Conservation (phyloP, 495 filamentous ascomycete genomes). For the Penicillium diatomitis region DNA sequence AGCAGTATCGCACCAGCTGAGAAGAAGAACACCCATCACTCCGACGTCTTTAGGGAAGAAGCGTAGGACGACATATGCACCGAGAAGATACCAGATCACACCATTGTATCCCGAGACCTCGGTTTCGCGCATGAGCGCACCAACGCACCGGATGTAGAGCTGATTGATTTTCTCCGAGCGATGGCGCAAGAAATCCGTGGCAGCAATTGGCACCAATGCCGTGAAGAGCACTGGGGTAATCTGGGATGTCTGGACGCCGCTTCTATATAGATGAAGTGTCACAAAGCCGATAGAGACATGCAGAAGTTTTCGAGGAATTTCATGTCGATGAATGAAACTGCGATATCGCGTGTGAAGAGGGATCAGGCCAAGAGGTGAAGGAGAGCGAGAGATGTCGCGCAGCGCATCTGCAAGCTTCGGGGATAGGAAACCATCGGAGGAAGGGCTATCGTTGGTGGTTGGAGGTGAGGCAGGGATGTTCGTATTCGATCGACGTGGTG, state of each 20-base stretch:
- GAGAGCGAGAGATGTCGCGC: constrained; percentile 76
- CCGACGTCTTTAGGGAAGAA: constrained; percentile 95
- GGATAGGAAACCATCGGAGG: constrained; percentile 62
- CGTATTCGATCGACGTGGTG: constrained; percentile 31
- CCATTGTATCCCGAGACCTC: constrained; percentile 92
- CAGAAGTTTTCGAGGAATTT: constrained; percentile 37
- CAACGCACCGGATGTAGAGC: constrained; percentile 73
- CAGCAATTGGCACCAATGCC: constrained; percentile 80
- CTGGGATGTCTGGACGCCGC: constrained; percentile 57
- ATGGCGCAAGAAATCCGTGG: constrained; percentile 75
- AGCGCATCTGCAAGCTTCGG: constrained; percentile 47
- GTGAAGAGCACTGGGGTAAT: constrained; percentile 78
- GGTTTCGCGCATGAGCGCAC: constrained; percentile 91
- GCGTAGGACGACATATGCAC: constrained; percentile 73
- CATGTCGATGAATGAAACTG: constrained; percentile 43
- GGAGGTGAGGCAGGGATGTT: constrained; percentile 35
- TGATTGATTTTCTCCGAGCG: constrained; percentile 71
- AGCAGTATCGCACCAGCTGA: constrained; percentile 97
- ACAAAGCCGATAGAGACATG: constrained; percentile 95
- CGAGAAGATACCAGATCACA: constrained; percentile 91
- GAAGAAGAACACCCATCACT: constrained; percentile 74
- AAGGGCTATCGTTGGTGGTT: constrained; percentile 29
- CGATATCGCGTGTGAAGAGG: constrained; percentile 67
- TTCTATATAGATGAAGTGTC: constrained; percentile 71
- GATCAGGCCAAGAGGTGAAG: constrained; percentile 87